Evolutionary conservation across 1,284 basidiomycete genomes (phyloP).

Genomic region (Cutaneotrichosporon dermatis): DNA sequence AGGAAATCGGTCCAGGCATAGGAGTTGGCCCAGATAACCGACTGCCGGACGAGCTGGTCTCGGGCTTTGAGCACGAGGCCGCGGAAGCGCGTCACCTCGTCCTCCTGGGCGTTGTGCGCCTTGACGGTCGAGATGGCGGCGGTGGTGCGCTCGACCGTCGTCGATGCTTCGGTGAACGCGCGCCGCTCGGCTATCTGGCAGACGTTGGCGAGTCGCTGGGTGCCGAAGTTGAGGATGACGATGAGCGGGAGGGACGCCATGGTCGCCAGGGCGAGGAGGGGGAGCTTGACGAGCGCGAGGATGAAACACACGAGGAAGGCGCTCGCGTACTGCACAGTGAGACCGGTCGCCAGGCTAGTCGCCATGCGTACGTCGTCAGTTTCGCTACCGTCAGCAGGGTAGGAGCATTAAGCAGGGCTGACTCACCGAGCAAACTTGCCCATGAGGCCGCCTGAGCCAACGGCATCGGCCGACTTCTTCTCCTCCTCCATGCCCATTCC

Average conservation of each 20-base stretch:
- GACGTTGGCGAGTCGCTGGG: constrained; percentile 61
- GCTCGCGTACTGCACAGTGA: constrained; percentile 71
- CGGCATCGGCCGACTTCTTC: constrained; percentile 55
- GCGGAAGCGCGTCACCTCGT: constrained; percentile 58
- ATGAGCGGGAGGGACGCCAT: constrained; percentile 84
- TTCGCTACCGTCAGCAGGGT: constrained; percentile 58
- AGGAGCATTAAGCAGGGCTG: neutral
- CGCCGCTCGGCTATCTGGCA: constrained; percentile 65
- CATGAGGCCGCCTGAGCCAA: constrained; percentile 90
- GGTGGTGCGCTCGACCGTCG: constrained; percentile 72
- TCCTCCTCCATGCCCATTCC: constrained; percentile 64
- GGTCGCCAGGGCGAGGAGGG: constrained; percentile 82
- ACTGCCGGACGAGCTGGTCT: constrained; percentile 52
- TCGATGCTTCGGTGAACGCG: constrained; percentile 66
- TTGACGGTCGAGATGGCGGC: constrained; percentile 87
- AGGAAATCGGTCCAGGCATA: constrained; percentile 68
- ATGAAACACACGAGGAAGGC: constrained; percentile 73
- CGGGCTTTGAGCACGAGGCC: constrained; percentile 55
- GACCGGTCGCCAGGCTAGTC: constrained; percentile 69
- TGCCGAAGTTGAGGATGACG: constrained; percentile 66
- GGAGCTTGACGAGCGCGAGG: constrained; percentile 76
- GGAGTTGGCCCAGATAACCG: constrained; percentile 70
- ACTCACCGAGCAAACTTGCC: constrained; percentile 81
- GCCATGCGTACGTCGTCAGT: constrained; percentile 89
- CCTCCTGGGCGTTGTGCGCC: constrained; percentile 77